A percentile compares a stretch with the other conserved stretches of the same genome.
Evolutionary conservation across 2,329 filamentous ascomycete genomes (phyloP).

Genomic region (Stenocarpella maydis): DNA sequence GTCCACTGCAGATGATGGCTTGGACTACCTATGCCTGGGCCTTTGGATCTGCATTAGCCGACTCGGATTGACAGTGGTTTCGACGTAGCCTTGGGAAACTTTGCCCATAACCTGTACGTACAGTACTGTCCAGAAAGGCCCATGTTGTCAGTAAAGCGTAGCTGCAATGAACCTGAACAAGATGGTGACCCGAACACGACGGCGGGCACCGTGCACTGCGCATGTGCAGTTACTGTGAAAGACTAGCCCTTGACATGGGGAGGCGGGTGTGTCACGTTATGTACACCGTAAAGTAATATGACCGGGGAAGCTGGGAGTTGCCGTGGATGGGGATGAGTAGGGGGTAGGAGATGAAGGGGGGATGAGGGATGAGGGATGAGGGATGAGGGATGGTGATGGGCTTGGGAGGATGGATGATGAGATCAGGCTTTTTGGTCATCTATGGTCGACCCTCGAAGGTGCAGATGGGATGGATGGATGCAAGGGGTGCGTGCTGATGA

Average conservation of each 20-base stretch:
- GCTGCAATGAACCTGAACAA: neutral
- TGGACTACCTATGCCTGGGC: conserved; percentile 18
- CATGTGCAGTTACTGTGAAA: neutral
- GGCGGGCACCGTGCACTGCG: neutral
- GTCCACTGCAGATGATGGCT: conserved; percentile 12
- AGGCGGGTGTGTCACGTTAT: no score
- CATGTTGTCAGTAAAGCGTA: conserved; percentile 2
- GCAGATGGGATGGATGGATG: neutral
- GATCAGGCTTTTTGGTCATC: conserved; percentile 26
- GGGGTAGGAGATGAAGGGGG: neutral
- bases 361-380: neutral
- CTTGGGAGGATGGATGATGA: conserved; percentile 4
- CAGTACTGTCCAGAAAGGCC: neutral
- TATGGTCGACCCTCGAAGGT: neutral
- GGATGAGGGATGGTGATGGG: neutral
- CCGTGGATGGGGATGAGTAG: conserved; percentile 6
- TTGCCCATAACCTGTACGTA: neutral
- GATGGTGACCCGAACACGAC: neutral
- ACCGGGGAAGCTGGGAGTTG: neutral
- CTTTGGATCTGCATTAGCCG: conserved; percentile 25
- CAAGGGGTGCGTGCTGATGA: conserved; percentile 17
- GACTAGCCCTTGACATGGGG: no score
- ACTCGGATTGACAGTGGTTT: conserved; percentile 21
- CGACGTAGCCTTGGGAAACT: conserved; percentile 12
- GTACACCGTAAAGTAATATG: neutral